Evolutionary conservation across 345 rosid species (phyloP).

Genomic region (Garcia nutans): DNA sequence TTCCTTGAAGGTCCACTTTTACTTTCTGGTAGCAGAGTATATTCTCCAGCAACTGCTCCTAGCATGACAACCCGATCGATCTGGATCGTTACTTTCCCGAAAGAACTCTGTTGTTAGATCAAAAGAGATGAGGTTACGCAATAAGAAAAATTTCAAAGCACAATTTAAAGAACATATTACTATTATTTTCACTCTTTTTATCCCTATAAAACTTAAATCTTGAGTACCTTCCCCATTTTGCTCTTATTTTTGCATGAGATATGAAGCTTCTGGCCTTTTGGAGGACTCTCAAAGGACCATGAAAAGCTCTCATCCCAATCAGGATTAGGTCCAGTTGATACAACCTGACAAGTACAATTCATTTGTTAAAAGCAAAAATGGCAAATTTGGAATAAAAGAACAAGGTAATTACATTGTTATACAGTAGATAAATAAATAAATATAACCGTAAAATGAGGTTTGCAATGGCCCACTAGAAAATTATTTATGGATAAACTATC

Average conservation of each 20-base stretch:
- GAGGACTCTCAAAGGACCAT: slow-evolving; percentile 99
- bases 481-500: too few relatives aligned
- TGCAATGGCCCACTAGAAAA: too few relatives aligned
- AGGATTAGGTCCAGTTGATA: slow-evolving; percentile 94
- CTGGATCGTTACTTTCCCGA: slow-evolving; percentile 97
- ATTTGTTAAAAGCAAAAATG: neutral
- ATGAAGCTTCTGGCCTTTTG: slow-evolving; percentile 96
- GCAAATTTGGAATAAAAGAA: neutral
- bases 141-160: neutral
- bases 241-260: slow-evolving; percentile 98
- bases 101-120: slow-evolving; percentile 66
- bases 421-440: too few relatives aligned
- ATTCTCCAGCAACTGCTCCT: slow-evolving; percentile 93
- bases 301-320: slow-evolving; percentile 98
- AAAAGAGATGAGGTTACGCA: neutral
- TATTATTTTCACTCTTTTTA: neutral
- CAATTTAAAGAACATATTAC: neutral
- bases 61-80: slow-evolving; percentile 96
- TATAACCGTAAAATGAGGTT: too few relatives aligned
- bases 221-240: slow-evolving; percentile 95
- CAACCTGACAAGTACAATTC: slow-evolving; percentile 46
- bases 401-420: too few relatives aligned
- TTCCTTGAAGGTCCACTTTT: slow-evolving; percentile 89
- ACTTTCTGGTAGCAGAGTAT: slow-evolving; percentile 84
- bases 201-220: neutral